Base-by-base conservation (phyloP, 73 alveolate species). In the Tetrahymena malaccensis region DNA sequence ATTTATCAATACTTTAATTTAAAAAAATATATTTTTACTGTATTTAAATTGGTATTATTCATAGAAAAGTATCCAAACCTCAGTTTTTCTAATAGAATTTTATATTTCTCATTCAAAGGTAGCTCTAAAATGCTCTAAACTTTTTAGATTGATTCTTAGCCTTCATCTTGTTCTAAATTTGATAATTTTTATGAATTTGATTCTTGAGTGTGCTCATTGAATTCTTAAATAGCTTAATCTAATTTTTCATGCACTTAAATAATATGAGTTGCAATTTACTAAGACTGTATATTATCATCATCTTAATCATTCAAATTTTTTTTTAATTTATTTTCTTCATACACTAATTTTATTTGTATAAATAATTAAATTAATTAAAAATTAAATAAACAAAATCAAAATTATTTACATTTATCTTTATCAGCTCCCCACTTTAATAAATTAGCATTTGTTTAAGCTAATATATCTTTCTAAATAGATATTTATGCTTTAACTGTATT, bases 41-140 rank as follows among this genome's bases (percentile, higher is more conserved):
- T 27, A n/a, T 70, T 70, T 50, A 95, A 95, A 11, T 94, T 94
- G 34, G 84, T 95, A 2, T 93, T 94, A 19, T 85, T 84, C 98
- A 96, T 96, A 38, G 94, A 97, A 93, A 96, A 96, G 34, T 96
- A 96, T 84, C 95, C 97, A 43, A 96, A 96, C 93, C 98, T 96
- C 35, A 96, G 93, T 50, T 94, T 96, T 34, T 50, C 94, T 43
- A 96, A 85, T 21, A 96, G 93, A 0, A 94, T 56, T 94, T 94
- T 96, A 44, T 96, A 96, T 4, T 95, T 55, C 19, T 50, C 83
- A 35, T 94, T 43, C 70, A 94, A 93, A 34, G 96, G 95, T 57
- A 56, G 58, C 4, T 25, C 96, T 94, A 35, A 34, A 57, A 38
- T 94, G 22, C n/a, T 50, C 58, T 35, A 93, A 4, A 38, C 37